These are phyloP conservation scores for Colletotrichum filicis DNA, from an alignment of 2,329 filamentous ascomycete species.

Conservation along the genomic window DNA sequence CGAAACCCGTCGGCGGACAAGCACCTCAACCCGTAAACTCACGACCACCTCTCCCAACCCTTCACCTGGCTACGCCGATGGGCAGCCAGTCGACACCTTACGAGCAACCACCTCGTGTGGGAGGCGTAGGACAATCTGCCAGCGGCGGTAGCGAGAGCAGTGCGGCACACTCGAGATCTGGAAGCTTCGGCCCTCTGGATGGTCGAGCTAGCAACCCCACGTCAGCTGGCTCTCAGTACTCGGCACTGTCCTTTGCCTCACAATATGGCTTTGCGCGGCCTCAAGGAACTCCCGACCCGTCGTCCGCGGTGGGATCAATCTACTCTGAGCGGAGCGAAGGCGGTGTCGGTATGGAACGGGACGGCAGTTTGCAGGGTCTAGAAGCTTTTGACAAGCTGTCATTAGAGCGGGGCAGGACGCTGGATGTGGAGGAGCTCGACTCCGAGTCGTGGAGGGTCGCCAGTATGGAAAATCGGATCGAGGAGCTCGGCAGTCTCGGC, in stretches of 20 bases:
- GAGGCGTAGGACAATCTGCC: constrained; percentile 70
- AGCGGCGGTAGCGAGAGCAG: constrained; percentile 85
- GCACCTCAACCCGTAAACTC: constrained; percentile 51
- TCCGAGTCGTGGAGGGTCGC: constrained; percentile 96
- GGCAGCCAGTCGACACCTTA: constrained; percentile 80
- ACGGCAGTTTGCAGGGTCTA: constrained; percentile 81
- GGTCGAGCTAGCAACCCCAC: constrained; percentile 83
- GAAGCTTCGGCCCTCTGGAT: constrained; percentile 83
- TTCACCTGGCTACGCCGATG: constrained; percentile 90
- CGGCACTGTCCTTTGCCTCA: constrained; percentile 82
- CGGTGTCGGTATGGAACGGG: constrained; percentile 81
- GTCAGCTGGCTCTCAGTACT: constrained; percentile 89
- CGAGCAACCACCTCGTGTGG: constrained; percentile 66
- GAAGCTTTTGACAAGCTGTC: constrained; percentile 84
- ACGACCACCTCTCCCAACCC: constrained; percentile 77
- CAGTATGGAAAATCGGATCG: constrained; percentile 86
- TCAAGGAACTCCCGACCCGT: constrained; percentile 81
- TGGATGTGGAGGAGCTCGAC: constrained; percentile 94
- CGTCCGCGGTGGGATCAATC: constrained; percentile 86
- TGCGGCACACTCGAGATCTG: constrained; percentile 81
- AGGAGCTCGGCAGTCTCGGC: constrained; percentile 88
- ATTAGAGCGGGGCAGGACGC: constrained; percentile 81
- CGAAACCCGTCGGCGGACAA: constrained; percentile 75
- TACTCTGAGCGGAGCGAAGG: constrained; percentile 85
- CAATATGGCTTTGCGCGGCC: constrained; percentile 75